Conservation (phyloP, 2,329 filamentous ascomycete genomes). For the Sphaerulina musiva region DNA sequence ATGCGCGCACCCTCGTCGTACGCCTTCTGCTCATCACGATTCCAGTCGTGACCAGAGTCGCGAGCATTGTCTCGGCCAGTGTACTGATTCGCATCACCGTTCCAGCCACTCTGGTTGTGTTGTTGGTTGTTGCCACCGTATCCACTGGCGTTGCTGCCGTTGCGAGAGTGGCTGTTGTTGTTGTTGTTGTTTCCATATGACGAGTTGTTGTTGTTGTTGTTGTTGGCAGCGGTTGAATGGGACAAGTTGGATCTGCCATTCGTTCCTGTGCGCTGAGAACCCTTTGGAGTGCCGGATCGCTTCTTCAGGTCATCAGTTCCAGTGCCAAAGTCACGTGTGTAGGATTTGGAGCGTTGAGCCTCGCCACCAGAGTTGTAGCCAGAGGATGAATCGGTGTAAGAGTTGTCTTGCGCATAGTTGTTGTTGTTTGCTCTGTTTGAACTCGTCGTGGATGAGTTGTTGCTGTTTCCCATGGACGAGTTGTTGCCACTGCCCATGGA, state of each 20-base stretch:
- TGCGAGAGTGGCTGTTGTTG: conserved; percentile 2
- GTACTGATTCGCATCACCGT: conserved; percentile 2
- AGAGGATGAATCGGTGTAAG: background rate
- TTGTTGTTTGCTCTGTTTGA: background rate
- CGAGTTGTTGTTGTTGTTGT: background rate
- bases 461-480: background rate
- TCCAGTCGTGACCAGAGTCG: conserved; percentile 10
- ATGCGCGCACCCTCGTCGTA: conserved; percentile 14
- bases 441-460: background rate
- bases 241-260: conserved; percentile 1
- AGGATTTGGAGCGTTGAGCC: conserved; percentile 9
- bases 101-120: background rate
- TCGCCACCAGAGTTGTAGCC: conserved; percentile 9
- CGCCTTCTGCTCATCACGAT: conserved; percentile 8
- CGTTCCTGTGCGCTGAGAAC: conserved; percentile 1
- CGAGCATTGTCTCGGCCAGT: conserved; percentile 2
- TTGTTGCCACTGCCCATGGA: background rate
- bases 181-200: background rate
- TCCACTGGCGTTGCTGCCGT: conserved; percentile 3
- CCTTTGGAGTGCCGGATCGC: conserved; percentile 4
- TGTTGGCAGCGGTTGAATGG: background rate
- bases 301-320: conserved; percentile 10
- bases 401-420: conserved; percentile 1
- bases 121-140: background rate
- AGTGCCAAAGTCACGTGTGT: conserved; percentile 10